Base-by-base conservation (phyloP, 345 rosid genomes). In the Eucalyptus sp. region DNA sequence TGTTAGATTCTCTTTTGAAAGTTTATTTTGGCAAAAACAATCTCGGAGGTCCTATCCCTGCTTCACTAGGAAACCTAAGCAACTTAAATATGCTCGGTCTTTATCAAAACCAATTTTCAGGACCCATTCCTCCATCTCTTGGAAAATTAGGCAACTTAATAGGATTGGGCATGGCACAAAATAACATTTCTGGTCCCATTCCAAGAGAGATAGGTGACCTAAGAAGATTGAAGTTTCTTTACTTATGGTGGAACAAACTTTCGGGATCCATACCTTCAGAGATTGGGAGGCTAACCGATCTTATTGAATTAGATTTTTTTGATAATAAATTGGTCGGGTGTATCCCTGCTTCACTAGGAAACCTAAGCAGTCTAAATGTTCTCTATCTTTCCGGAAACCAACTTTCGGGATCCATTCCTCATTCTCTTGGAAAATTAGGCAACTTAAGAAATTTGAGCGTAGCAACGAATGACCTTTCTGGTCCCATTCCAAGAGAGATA, bases 121-220 rank as follows among this genome's bases (percentile, higher is more conserved):
- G 76, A 3, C 4, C 6, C 41, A 64, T 64, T 64, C 76, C 76
- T 64, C 41, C 0, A 2, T 3, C 76, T n/a, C 37, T 64, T 64
- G 76, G 41, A n/a, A 64, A 64, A n/a, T 64, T 64, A 64, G 20
- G 10, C 33, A 62, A 29, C 2, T 62, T 62, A 29, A 37, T 1
- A 29, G 8, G 2, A 0, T 29, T 62, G 31, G 3, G 2, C 33
- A 0, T 62, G 0, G 0, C 71, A 29, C 0, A 0, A 1, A 62
- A 62, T 62, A 1, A 62, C 33, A 2, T 62, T 29, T 62, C 10
- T 4, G 17, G 71, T 29, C 33, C 37, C 37, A 62, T 62, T 29
- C 71, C 71, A 3, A 62, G 37, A 29, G 79, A 66, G 41, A 31
- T 66, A 7, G 5, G 41, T 31, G 20, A 16, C 79, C 4, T 66